Conservation (phyloP, 2,329 filamentous ascomycete genomes). For the Penicillium italicum region DNA sequence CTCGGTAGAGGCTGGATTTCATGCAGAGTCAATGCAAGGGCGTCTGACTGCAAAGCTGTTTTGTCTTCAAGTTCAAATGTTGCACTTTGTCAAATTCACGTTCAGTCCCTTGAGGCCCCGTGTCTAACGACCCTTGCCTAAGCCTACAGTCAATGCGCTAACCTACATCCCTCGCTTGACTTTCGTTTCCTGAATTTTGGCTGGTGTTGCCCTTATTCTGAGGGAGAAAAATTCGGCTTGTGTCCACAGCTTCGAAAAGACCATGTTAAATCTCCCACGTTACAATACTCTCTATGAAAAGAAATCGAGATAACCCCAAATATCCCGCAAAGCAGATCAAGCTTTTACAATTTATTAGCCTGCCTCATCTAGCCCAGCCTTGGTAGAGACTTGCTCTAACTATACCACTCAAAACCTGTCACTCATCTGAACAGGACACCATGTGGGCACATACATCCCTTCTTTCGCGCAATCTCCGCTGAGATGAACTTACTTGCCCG, state of each 20-base stretch:
- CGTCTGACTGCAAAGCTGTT: neutral
- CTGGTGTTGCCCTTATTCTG: neutral
- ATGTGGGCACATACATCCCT: conserved; percentile 17
- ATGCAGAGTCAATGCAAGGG: neutral
- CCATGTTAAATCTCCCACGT: neutral
- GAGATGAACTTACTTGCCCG: neutral
- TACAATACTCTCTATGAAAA: neutral
- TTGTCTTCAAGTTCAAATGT: neutral
- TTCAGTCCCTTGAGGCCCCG: neutral
- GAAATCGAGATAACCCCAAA: neutral
- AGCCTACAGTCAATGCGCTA: neutral
- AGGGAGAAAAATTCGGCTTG: neutral
- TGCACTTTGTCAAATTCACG: neutral
- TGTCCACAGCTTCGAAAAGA: neutral
- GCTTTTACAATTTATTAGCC: neutral
- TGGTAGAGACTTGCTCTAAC: neutral
- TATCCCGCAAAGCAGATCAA: neutral
- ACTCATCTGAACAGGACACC: conserved; percentile 5
- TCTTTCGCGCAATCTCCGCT: conserved; percentile 3
- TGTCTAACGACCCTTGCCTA: conserved; percentile 7
- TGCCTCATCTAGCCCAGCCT: neutral
- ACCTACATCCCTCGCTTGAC: neutral
- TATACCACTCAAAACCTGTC: neutral
- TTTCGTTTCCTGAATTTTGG: neutral
- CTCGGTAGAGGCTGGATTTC: neutral